phyloP scores from a whole-genome alignment of 2,329 filamentous ascomycete genomes.

The Bipolaris cookei region DNA sequence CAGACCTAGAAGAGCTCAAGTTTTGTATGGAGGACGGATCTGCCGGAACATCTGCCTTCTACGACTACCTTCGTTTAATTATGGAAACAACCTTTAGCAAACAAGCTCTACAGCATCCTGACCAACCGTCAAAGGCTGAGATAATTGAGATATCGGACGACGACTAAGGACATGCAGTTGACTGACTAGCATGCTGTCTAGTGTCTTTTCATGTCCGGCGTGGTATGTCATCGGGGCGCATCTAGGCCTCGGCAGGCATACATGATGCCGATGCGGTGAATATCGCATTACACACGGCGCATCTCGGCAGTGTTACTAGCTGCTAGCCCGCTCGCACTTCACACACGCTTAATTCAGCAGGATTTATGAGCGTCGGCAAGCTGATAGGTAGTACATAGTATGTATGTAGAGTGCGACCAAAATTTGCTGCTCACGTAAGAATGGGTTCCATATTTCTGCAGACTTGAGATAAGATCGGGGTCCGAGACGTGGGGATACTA shows the following conservation, averaged over 20 bases:
- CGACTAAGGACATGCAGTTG: slow-evolving; percentile 12
- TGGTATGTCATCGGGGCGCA: neutral
- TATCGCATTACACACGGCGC: slow-evolving; percentile 11
- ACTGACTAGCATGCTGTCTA: neutral
- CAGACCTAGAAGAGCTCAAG: slow-evolving; percentile 26
- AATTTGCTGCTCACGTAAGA: neutral
- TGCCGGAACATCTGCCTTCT: slow-evolving; percentile 29
- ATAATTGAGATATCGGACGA: slow-evolving; percentile 41
- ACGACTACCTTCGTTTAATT: slow-evolving; percentile 33
- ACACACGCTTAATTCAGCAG: neutral
- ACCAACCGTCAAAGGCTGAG: slow-evolving; percentile 35
- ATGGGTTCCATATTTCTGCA: neutral
- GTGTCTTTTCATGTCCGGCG: neutral
- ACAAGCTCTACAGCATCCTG: slow-evolving; percentile 27
- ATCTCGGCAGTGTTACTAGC: slow-evolving; percentile 8
- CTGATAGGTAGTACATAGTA: neutral
- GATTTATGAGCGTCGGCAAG: neutral
- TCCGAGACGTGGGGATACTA: slow-evolving; percentile 6
- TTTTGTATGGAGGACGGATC: slow-evolving; percentile 17
- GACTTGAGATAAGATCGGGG: neutral
- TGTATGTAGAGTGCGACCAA: neutral
- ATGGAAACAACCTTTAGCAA: slow-evolving; percentile 35
- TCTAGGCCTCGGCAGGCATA: slow-evolving; percentile 9
- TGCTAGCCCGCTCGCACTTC: neutral
- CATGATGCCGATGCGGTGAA: slow-evolving; percentile 6